Evolutionary conservation across 1,284 basidiomycete species (phyloP), one percentile per base, ranked within the genome.

Genomic region (Moniliella sp.): DNA sequence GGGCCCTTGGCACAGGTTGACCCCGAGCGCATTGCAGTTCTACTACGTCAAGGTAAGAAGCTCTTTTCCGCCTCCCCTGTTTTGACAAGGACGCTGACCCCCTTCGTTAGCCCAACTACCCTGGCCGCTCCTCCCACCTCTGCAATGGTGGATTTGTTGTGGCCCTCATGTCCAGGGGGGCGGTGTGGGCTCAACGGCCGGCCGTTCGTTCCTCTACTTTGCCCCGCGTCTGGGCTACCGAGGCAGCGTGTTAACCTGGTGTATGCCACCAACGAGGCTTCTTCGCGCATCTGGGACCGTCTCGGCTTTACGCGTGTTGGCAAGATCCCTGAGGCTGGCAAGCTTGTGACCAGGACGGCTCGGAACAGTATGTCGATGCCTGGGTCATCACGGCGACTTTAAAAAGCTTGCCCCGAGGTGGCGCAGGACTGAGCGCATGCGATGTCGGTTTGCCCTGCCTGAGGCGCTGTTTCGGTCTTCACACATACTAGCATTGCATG

Each of bases 181-280:
- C 25, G 75, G 78, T 25, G 69, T 80, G 42, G 83, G 82, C 8
- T 63, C 65, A 18, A 66, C 73, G 2, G 70, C 93, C 17, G 83
- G 77, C 1, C 70, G 69, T 40, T 78, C 78, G 3, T 93, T 74
- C 63, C 64, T 88, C 8, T 64, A 78, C 54, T 83, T 80, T 48
- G 86, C 71, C 5, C 52, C 42, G 14, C 15, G 19, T 11, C 37
- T 44, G 33, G 67, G 83, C 5, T 93, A 86, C 65, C 68, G 73
- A 46, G 79, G 72, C 0, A 82, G 77, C 48, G 79, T 93, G 11
- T 93, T 91, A 93, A 93, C 57, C 69, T 93, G 28, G 83, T 91
- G 19, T 93, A 79, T 62, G 72, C 74, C 23, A 82, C 76, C 64
- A 80, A 79, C 61, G 59, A 65, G 27, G 75, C 75, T 9, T 76